Conservation (phyloP, 176 grass and related monocot genomes). For the Aegilops bicornis region DNA sequence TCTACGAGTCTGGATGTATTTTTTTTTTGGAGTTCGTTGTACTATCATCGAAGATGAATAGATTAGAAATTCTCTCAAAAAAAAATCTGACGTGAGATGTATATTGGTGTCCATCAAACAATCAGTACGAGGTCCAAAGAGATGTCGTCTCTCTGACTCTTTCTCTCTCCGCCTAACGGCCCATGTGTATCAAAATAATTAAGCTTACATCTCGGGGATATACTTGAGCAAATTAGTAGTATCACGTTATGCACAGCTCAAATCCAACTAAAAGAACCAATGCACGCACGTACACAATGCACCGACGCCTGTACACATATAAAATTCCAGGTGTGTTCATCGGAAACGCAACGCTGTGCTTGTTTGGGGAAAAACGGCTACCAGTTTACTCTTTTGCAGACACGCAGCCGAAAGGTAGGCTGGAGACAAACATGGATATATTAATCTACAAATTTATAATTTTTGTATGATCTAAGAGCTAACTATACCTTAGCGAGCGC, state of each 20-base stretch:
- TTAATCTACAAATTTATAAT: not conserved
- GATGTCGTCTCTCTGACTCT: not conserved
- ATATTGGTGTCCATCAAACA: no score
- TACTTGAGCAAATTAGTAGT: not conserved
- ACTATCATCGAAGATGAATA: no score
- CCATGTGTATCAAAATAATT: not conserved
- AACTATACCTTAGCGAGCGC: not conserved
- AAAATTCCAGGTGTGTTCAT: not conserved
- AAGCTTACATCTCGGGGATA: not conserved
- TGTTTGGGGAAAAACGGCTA: no score
- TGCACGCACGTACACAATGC: not conserved
- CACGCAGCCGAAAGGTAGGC: conserved; percentile 3
- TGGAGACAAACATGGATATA: not conserved
- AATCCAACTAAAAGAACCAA: not conserved
- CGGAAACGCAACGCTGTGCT: not conserved
- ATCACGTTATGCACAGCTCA: not conserved
- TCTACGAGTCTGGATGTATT: no score
- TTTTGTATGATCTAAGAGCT: not conserved
- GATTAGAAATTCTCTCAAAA: no score
- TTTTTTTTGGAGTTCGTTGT: no score
- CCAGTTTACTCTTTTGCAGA: not conserved
- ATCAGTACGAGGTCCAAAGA: no score
- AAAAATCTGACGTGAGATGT: no score
- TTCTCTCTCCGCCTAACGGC: not conserved
- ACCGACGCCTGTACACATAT: not conserved